A percentile compares a stretch with the other conserved stretches of the same genome.
Conservation (phyloP, 805 yeast species). For the Yarrowia sp. region DNA sequence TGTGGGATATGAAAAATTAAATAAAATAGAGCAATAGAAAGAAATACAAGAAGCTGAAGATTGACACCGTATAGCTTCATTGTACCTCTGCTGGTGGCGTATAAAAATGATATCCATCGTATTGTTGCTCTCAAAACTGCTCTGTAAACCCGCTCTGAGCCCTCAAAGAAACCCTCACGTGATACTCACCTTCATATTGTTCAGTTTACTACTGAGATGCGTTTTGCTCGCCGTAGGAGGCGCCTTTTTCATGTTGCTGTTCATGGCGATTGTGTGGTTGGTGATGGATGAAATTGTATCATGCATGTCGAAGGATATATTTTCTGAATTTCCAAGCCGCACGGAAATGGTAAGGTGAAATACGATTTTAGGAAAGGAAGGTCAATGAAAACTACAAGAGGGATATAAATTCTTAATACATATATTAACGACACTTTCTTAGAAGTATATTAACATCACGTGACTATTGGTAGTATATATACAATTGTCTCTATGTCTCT, state of each 20-base stretch:
- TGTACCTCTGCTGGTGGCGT: not conserved
- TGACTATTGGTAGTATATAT: too few species aligned
- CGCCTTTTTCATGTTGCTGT: constrained; percentile 22
- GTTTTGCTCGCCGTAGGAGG: constrained; percentile 23
- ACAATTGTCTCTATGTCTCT: too few species aligned
- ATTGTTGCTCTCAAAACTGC: not conserved
- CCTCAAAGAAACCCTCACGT: not conserved
- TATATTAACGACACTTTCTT: too few species aligned
- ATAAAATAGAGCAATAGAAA: not conserved
- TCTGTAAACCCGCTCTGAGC: too few species aligned
- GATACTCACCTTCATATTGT: constrained; percentile 19
- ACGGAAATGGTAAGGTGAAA: not conserved
- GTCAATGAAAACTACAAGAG: too few species aligned
- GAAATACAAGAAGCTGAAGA: too few species aligned
- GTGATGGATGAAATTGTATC: constrained; percentile 5
- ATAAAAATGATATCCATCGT: not conserved
- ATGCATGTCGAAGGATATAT: constrained; percentile 16
- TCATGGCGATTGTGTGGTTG: constrained; percentile 8
- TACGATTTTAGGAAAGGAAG: too few species aligned
- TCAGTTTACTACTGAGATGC: constrained; percentile 21
- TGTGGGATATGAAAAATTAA: not conserved
- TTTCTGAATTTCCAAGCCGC: constrained; percentile 7
- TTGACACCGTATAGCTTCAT: too few species aligned
- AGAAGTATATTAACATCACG: too few species aligned
- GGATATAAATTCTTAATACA: too few species aligned